Evolutionary conservation across 345 rosid genomes (phyloP), one percentile per base, ranked within the genome.

Genomic region (Luvunga scandens): DNA sequence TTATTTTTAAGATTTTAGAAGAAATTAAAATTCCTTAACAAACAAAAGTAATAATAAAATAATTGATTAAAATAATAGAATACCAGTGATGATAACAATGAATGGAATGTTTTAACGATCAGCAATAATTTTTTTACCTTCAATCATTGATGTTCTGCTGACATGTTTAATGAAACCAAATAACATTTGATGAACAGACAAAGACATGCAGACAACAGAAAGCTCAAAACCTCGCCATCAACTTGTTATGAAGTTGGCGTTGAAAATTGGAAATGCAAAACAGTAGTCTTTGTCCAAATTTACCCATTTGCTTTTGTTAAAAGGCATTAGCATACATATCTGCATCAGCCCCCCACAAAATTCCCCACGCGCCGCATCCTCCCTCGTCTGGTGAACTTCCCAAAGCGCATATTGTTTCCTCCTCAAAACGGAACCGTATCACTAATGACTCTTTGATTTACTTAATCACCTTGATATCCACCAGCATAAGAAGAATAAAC

Each of bases 401-500:
- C 67, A 1, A 63, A 4, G 36, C 8, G 36, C 22, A 28, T 24
- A 38, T 68, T 6, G 2, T 3, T 16, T 30, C 39, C 4, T 5
- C 9, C 24, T 39, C 68, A 16, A 30, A 31, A 65, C 45, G 70
- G 7, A 1, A 39, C 4, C 70, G 70, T 34, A 31, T 66, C 16
- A 0, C 16, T 66, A 12, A 14, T 14, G 42, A 39, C 9, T 6
- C 8, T 6, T 16, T 2, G 36, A 16, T 5, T 27, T 69, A 25
- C 12, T 69, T 5, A 68, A 10, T 38, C 77, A 25, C 68, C 25
- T 61, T 39, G 77, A 25, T 39, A 27, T 73, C 68, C 68, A 25
- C 77, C 27, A 27, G 68, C 68, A 61, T 61, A 16, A 61, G 24
- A 16, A 39, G 36, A 70, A 70, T 30, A 71, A 42, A 56, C 75